Evolutionary conservation across 73 alveolate species (phyloP).

Genomic region (Diophrys sp.): DNA sequence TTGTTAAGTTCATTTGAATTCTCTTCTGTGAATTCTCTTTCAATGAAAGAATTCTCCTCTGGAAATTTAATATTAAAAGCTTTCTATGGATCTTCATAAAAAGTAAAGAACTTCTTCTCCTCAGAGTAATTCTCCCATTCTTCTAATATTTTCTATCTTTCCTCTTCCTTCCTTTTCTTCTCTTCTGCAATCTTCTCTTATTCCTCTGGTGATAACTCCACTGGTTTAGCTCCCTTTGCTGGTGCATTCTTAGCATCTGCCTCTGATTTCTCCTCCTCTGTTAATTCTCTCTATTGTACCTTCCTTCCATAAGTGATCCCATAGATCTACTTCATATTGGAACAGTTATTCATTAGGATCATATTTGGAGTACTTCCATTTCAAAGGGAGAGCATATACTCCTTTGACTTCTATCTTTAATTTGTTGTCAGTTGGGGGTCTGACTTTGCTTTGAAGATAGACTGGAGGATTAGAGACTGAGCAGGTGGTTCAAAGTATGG

Average conservation of each 20-base stretch:
- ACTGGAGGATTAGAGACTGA: too few relatives aligned
- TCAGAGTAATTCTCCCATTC: constrained; percentile 14
- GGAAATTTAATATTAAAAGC: constrained; percentile 31
- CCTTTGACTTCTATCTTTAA: too few relatives aligned
- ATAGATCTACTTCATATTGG: too few relatives aligned
- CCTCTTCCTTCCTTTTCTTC: constrained; percentile 29
- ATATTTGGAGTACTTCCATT: too few relatives aligned
- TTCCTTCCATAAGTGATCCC: too few relatives aligned
- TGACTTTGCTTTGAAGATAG: too few relatives aligned
- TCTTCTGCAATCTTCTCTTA: constrained; percentile 36
- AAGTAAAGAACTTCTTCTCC: constrained; percentile 30
- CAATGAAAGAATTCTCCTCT: background rate
- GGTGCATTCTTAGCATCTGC: constrained; percentile 49
- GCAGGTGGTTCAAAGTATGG: too few relatives aligned
- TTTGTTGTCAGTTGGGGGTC: too few relatives aligned
- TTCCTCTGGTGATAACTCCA: constrained; percentile 60
- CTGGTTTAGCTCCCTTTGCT: constrained; percentile 45
- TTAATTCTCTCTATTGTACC: too few relatives aligned
- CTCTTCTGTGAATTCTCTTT: constrained; percentile 8
- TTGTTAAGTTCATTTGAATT: constrained; percentile 42
- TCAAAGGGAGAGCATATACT: too few relatives aligned
- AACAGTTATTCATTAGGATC: too few relatives aligned
- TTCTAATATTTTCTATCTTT: background rate
- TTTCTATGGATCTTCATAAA: constrained; percentile 44
- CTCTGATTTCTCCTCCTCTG: too few relatives aligned